A percentile compares a stretch with the other conserved stretches of the same genome.
Conservation (phyloP, 495 filamentous ascomycete species). For the Bryoglossum gracile region DNA sequence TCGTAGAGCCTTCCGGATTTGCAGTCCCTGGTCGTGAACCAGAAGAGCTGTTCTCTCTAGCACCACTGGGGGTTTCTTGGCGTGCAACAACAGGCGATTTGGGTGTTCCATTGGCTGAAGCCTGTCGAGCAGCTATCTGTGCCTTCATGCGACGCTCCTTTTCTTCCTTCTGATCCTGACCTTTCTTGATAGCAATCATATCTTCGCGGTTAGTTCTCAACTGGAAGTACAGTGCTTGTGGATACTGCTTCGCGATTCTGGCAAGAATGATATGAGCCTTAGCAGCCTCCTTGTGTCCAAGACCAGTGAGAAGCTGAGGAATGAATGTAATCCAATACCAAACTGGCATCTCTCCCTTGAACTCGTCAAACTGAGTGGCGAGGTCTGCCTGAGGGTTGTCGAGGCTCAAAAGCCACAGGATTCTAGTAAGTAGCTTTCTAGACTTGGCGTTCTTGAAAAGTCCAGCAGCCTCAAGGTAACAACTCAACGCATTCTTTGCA, state of each 20-base stretch:
- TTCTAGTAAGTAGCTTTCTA: constrained; percentile 87
- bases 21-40: constrained; percentile 43
- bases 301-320: constrained; percentile 83
- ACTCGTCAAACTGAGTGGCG: constrained; percentile 76
- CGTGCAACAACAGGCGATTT: constrained; percentile 27
- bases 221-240: constrained; percentile 91
- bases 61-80: constrained; percentile 13
- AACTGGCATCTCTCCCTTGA: constrained; percentile 89
- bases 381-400: constrained; percentile 81
- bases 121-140: constrained; percentile 28
- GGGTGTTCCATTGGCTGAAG: constrained; percentile 34
- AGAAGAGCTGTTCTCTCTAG: constrained; percentile 25
- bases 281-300: constrained; percentile 84
- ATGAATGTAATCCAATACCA: constrained; percentile 99
- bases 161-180: constrained; percentile 71
- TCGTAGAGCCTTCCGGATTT: constrained; percentile 36
- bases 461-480: constrained; percentile 91
- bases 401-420: constrained; percentile 92
- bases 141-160: constrained; percentile 41
- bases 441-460: constrained; percentile 96
- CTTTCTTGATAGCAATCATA: constrained; percentile 84
- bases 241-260: constrained; percentile 92
- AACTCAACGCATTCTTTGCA: constrained; percentile 86
- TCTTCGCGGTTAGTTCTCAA: constrained; percentile 93
- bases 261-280: constrained; percentile 73